Conservation (phyloP, 2,329 filamentous ascomycete genomes). For the Fusarium sp. region DNA sequence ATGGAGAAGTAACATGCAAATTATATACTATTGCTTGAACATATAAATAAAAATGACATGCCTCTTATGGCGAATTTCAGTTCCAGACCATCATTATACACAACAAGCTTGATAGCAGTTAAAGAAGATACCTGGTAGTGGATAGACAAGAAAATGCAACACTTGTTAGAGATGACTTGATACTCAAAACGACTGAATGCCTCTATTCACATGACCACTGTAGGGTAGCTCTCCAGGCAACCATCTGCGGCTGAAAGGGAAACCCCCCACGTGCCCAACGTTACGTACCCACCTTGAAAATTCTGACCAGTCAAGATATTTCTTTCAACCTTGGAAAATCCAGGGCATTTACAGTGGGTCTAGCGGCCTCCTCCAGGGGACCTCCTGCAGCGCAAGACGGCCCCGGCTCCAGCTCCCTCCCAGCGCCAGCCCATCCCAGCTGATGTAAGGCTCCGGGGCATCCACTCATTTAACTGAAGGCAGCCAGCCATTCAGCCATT, state of each 20-base stretch:
- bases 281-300: slow-evolving; percentile 18
- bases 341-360: slow-evolving; percentile 19
- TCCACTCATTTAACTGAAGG: slow-evolving; percentile 29
- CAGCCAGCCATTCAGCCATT: slow-evolving; percentile 23
- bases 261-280: slow-evolving; percentile 37
- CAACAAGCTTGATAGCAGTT: neutral
- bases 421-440: slow-evolving; percentile 3
- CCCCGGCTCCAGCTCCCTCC: neutral
- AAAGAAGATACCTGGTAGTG: neutral
- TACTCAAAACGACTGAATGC: neutral
- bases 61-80: neutral
- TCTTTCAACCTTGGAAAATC: neutral
- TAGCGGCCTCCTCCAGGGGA: slow-evolving; percentile 31
- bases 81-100: neutral
- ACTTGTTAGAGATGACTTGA: neutral
- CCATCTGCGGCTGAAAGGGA: slow-evolving; percentile 34
- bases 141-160: neutral
- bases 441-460: slow-evolving; percentile 33
- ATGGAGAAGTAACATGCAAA: neutral
- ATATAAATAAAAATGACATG: neutral
- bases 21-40: neutral
- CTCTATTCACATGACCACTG: neutral
- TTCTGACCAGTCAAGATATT: slow-evolving; percentile 18
- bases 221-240: slow-evolving; percentile 21
- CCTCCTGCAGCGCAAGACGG: slow-evolving; percentile 20